These are phyloP conservation scores for Pseudogymnoascus sp. DNA, from an alignment of 2,329 filamentous ascomycete species.

Conservation along the genomic window DNA sequence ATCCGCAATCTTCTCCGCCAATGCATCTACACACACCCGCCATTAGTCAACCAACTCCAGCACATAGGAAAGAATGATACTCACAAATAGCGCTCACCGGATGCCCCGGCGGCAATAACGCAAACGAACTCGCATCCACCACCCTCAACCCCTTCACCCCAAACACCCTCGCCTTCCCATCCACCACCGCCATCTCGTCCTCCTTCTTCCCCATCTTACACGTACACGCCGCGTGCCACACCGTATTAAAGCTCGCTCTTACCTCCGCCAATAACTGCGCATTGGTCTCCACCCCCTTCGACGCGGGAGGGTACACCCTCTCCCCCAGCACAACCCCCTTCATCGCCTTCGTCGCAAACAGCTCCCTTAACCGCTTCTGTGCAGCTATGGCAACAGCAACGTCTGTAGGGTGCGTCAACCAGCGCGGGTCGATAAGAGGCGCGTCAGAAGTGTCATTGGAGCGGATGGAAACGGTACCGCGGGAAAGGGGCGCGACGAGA, in stretches of 20 bases:
- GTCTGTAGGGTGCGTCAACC: conserved; percentile 37
- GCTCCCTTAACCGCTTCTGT: conserved; percentile 36
- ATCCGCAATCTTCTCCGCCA: conserved; percentile 38
- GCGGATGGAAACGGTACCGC: conserved; percentile 38
- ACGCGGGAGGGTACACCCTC: background rate
- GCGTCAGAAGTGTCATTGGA: conserved; percentile 29
- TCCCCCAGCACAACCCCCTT: conserved; percentile 9
- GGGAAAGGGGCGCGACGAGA: conserved; percentile 35
- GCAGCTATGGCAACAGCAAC: conserved; percentile 37
- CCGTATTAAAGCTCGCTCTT: background rate
- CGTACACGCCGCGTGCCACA: conserved; percentile 13
- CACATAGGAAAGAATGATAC: conserved; percentile 13
- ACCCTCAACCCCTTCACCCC: conserved; percentile 16
- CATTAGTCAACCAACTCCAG: background rate
- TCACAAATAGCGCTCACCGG: conserved; percentile 35
- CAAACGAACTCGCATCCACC: conserved; percentile 13
- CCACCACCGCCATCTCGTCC: conserved; percentile 15
- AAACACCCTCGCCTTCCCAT: conserved; percentile 12
- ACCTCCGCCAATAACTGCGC: conserved; percentile 18
- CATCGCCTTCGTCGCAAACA: conserved; percentile 15
- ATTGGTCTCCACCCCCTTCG: conserved; percentile 20
- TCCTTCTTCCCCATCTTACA: conserved; percentile 15
- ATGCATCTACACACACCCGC: conserved; percentile 27
- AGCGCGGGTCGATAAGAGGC: conserved; percentile 38
- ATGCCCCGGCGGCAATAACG: conserved; percentile 34